A percentile compares a stretch with the other conserved stretches of the same genome.
Evolutionary conservation across 2,329 filamentous ascomycete species (phyloP).

Genomic region (Monosporascus sp.): DNA sequence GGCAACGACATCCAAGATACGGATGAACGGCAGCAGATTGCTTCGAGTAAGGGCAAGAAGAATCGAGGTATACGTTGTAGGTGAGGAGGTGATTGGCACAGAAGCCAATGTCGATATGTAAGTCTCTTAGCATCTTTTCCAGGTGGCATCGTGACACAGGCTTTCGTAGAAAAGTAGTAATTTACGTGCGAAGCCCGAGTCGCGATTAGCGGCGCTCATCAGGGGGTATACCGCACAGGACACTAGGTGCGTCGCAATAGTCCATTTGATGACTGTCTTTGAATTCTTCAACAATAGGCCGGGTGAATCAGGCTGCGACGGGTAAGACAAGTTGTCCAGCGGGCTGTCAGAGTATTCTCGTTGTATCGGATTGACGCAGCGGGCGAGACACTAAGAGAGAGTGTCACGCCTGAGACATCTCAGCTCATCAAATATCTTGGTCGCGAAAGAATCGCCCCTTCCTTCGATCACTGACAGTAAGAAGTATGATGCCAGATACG

Average conservation of each 20-base stretch:
- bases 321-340: neutral
- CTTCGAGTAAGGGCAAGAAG: too few species aligned
- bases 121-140: too few species aligned
- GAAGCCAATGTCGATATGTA: too few species aligned
- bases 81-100: too few species aligned
- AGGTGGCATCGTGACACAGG: too few species aligned
- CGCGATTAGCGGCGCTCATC: too few species aligned
- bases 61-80: too few species aligned
- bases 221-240: neutral
- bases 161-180: too few species aligned
- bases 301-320: neutral
- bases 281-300: neutral
- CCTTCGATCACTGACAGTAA: neutral
- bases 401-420: constrained; percentile 5
- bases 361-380: neutral
- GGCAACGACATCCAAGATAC: too few species aligned
- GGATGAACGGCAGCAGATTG: too few species aligned
- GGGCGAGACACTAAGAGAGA: constrained; percentile 1
- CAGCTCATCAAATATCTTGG: constrained; percentile 1
- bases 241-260: neutral
- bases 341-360: neutral
- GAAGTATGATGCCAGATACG: neutral
- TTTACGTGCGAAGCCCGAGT: neutral
- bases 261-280: neutral
- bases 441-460: neutral